Evolutionary conservation across 352 stramenopile genomes (phyloP), one percentile per base, ranked within the genome.

Genomic region (Pythium phragmiticola): DNA sequence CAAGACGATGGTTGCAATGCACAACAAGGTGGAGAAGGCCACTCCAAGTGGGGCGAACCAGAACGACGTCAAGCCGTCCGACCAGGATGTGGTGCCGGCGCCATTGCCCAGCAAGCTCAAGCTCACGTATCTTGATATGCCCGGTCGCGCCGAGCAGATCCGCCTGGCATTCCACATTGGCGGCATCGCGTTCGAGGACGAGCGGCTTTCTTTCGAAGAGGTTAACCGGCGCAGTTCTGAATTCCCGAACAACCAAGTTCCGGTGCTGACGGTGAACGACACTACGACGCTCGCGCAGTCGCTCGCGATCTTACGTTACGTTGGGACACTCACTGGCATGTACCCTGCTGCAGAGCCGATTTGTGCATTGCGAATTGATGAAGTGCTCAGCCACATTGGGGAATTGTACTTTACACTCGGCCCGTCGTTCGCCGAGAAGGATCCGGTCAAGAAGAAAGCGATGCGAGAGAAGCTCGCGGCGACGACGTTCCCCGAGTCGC

Each of bases 291-390:
- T 60, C 7, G 55, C 1, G 3, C 36, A 77, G 33, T 67, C 59
- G 7, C 37, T 70, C 2, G 76, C 74, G 6, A 73, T 91, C 26
- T 60, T 92, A 34, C 75, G 82, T 7, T 93, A 78, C 51, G 79
- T 70, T 7, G 87, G 85, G 7, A 76, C 48, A 1, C 64, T 81
- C 34, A 60, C 65, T 9, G 68, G 69, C 13, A 64, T 78, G 21
- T 78, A 74, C 42, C 71, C 73, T 8, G 19, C 57, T 7, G 70
- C 67, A 33, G 57, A 67, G 9, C 60, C 74, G 7, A 28, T 76
- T 2, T 21, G 30, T 14, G 62, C 60, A 19, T 41, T 75, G 23
- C 46, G 58, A 12, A 59, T 78, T 19, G 63, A 77, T 33, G 68
- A 73, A 26, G 57, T 77, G 47, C 30, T 77, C 3, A 23, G 45